Conservation (phyloP, 495 filamentous ascomycete genomes). For the Aspergillus biplanus region DNA sequence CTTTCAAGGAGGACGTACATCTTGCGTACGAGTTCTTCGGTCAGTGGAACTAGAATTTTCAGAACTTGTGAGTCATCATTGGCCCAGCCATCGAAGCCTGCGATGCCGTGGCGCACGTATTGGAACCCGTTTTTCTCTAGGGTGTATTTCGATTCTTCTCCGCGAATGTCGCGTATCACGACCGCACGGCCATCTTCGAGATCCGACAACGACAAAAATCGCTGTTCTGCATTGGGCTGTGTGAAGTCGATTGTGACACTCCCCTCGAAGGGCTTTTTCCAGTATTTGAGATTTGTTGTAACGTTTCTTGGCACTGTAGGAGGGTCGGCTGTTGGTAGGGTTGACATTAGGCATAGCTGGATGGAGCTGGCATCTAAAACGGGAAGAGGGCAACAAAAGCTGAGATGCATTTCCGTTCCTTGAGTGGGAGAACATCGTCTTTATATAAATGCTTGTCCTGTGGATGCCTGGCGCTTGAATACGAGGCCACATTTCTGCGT, state of each 20-base stretch:
- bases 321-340: too few relatives aligned
- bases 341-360: too few relatives aligned
- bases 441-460: too few relatives aligned
- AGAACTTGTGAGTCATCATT: background rate
- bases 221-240: background rate
- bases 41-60: background rate
- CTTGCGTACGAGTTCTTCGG: constrained; percentile 3
- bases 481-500: too few relatives aligned
- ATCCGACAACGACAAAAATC: background rate
- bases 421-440: too few relatives aligned
- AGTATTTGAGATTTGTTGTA: background rate
- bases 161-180: background rate
- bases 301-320: background rate
- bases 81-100: background rate
- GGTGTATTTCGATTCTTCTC: constrained; percentile 1
- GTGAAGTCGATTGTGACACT: background rate
- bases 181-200: background rate
- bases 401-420: too few relatives aligned
- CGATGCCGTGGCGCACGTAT: background rate
- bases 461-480: too few relatives aligned
- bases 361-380: too few relatives aligned
- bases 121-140: constrained; percentile 8
- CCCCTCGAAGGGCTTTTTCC: background rate
- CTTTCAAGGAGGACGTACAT: background rate
- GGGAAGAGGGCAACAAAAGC: too few relatives aligned